These are phyloP conservation scores for Taiozyma sp. DNA, from an alignment of 1,139 yeast species.

Conservation along the genomic window DNA sequence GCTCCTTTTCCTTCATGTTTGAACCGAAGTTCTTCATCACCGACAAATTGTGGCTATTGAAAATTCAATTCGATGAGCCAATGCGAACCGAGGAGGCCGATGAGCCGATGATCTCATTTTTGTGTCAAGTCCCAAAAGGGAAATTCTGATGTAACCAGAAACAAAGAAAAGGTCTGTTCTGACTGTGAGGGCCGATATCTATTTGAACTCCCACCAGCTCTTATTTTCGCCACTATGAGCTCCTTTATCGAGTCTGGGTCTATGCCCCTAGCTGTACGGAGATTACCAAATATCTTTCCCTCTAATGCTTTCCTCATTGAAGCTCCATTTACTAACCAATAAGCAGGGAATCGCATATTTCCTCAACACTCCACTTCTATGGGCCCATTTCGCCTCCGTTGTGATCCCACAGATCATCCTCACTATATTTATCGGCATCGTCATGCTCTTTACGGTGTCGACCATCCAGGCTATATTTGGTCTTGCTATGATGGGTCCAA, in stretches of 20 bases:
- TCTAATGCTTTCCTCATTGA: too few relatives aligned
- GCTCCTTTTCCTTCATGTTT: too few relatives aligned
- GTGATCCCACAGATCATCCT: constrained; percentile 48
- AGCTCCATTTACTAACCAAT: neutral
- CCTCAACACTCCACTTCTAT: constrained; percentile 38
- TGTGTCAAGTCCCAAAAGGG: neutral
- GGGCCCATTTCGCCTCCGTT: constrained; percentile 47
- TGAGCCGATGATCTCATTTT: neutral
- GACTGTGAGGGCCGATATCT: too few relatives aligned
- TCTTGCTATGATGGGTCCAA: constrained; percentile 48
- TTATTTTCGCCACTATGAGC: neutral
- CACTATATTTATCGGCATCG: constrained; percentile 34
- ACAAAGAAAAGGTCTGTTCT: too few relatives aligned
- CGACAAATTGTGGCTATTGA: too few relatives aligned
- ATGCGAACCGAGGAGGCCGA: too few relatives aligned
- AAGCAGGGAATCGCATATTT: constrained; percentile 44
- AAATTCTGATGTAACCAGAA: too few relatives aligned
- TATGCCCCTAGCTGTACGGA: neutral
- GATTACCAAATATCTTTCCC: neutral
- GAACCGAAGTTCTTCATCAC: too few relatives aligned
- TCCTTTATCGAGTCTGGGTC: neutral
- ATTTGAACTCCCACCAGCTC: too few relatives aligned
- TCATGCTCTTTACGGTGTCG: constrained; percentile 39
- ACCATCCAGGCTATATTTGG: constrained; percentile 34
- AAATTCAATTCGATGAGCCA: too few relatives aligned